These are phyloP conservation scores for Clausena lansium DNA, from an alignment of 345 rosid species.

Conservation along the genomic window DNA sequence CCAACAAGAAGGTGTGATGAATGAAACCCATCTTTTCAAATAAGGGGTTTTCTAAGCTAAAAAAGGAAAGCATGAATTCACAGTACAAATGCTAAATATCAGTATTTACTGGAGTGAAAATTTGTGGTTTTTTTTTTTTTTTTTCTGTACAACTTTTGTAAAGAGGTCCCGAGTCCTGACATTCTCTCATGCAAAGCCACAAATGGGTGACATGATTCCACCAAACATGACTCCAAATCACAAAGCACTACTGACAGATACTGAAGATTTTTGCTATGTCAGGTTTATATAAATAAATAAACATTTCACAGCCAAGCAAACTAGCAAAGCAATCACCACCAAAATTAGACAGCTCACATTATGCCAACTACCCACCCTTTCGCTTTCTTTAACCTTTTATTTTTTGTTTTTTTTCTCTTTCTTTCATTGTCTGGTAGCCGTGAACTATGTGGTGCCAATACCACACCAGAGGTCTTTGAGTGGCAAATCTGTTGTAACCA, in stretches of 20 bases:
- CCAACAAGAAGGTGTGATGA: no score
- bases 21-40: no score
- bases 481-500: conserved; percentile 8
- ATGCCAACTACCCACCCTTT: not conserved
- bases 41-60: no score
- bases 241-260: conserved; percentile 9
- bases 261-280: not conserved
- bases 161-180: not conserved
- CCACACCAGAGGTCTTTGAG: not conserved
- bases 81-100: not conserved
- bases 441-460: conserved; percentile 4
- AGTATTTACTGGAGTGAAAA: not conserved
- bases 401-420: not conserved
- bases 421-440: not conserved
- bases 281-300: not conserved
- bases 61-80: not conserved
- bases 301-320: conserved; percentile 10
- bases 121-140: no score
- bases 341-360: conserved; percentile 13
- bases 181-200: not conserved
- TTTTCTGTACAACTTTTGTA: conserved; percentile 17
- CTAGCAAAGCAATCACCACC: conserved; percentile 5
- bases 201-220: conserved; percentile 4
- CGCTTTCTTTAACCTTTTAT: not conserved
- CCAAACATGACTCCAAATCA: not conserved